Conservation (phyloP, 73 alveolate genomes). For the Blepharisma stoltei region DNA sequence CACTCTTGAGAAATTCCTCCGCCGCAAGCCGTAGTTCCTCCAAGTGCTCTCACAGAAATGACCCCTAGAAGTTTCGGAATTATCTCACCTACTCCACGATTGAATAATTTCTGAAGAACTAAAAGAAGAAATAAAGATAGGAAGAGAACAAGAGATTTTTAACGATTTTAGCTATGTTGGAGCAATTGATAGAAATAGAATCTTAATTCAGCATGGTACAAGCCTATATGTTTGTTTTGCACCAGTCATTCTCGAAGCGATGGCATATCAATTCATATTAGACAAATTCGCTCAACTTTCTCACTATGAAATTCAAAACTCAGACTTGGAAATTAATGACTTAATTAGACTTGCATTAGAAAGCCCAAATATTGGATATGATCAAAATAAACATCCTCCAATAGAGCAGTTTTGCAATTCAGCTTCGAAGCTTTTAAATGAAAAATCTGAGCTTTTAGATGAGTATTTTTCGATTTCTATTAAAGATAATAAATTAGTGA, state of each 20-base stretch:
- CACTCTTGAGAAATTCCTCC: slow-evolving; percentile 1
- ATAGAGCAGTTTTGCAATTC: slow-evolving; percentile 34
- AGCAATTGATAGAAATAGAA: slow-evolving; percentile 37
- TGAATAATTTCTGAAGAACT: not conserved
- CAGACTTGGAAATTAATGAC: slow-evolving; percentile 20
- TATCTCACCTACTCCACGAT: slow-evolving; percentile 40
- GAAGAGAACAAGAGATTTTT: slow-evolving; percentile 31
- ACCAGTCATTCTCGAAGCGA: slow-evolving; percentile 26
- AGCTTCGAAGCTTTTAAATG: slow-evolving; percentile 31
- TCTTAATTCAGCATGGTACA: slow-evolving; percentile 45
- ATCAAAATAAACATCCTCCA: slow-evolving; percentile 39
- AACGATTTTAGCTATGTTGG: slow-evolving; percentile 52
- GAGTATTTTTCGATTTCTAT: slow-evolving; percentile 40
- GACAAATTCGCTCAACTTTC: slow-evolving; percentile 30
- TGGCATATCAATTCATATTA: not conserved
- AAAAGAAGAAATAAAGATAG: not conserved
- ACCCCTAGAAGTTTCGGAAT: slow-evolving; percentile 41
- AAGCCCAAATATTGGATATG: slow-evolving; percentile 40
- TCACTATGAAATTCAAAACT: slow-evolving; percentile 33
- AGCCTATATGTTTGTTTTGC: slow-evolving; percentile 34
- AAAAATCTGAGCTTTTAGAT: slow-evolving; percentile 34
- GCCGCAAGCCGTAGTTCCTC: not conserved
- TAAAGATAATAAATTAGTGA: slow-evolving; percentile 33
- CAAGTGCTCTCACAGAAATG: slow-evolving; percentile 33
- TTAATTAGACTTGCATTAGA: slow-evolving; percentile 39